Evolutionary conservation across 2,329 filamentous ascomycete species (phyloP), one percentile per base, ranked within the genome.

Genomic region (Helminthosporium solani): DNA sequence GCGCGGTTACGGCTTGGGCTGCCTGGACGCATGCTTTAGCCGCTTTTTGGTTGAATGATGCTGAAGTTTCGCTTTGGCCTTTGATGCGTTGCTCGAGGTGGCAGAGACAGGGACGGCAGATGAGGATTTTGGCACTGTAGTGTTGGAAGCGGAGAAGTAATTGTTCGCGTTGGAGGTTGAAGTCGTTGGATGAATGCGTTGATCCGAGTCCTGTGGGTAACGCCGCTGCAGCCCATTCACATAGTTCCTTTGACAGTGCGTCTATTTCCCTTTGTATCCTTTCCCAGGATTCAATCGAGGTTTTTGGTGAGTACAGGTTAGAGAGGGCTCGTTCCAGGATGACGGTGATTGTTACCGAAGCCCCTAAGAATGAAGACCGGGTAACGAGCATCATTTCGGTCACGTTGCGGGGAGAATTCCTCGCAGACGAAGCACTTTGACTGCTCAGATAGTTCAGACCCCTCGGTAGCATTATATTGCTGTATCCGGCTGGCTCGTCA

Each of bases 71-170:
- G 1, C 63, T 59, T 42, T 71, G 68, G 20, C 61, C 55, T 4
- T 52, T 38, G 16, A 69, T 67, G 4, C 58, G 59, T 6, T 56
- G 44, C 21, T 71, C 66, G 16, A 70, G 42, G 25, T 63, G 54
- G 38, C 70, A 73, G 4, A 74, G 53, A 44, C 66, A 71, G n/a
- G 71, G 71, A 8, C 68, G 66, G 21, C 59, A 70, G 30, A 68
- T 64, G 4, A 74, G 55, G 6, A 73, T 70, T 40, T 55, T 56
- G 6, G 58, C 56, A 20, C 50, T 55, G 15, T 58, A 40, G 15
- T 60, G 63, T 18, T 57, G 46, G 2, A 61, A 48, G 47, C 35
- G 62, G 57, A 18, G 34, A 35, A 21, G 49, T 44, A 15, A 44
- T 42, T 14, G 38, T n/a, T n/a, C n/a, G n/a, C n/a, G 33, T 3